Conservation (phyloP, 2,329 filamentous ascomycete species). For the Trichophyton rubrum region DNA sequence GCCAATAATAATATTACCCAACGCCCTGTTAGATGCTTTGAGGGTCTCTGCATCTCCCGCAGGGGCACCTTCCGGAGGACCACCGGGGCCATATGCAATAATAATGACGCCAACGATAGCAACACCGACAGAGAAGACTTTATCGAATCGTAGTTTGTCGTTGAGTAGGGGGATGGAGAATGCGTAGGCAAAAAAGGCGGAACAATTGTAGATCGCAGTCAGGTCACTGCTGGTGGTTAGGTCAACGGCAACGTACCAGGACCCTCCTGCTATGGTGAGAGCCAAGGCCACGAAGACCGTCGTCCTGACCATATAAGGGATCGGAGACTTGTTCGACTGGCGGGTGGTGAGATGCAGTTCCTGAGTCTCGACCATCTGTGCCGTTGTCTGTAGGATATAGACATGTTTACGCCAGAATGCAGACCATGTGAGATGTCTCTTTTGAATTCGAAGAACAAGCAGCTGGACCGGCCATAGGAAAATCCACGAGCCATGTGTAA, state of each 20-base stretch:
- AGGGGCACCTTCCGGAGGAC: constrained; percentile 38
- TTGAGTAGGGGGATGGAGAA: constrained; percentile 84
- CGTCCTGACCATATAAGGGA: constrained; percentile 64
- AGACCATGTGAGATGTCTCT: constrained; percentile 64
- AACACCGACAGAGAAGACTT: constrained; percentile 72
- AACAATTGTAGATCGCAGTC: constrained; percentile 98
- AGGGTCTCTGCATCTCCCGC: constrained; percentile 21
- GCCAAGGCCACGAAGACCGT: constrained; percentile 74
- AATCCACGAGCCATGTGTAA: constrained; percentile 90
- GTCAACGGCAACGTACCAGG: constrained; percentile 92
- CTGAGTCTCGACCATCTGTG: constrained; percentile 75
- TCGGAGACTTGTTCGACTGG: constrained; percentile 35
- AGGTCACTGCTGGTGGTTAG: constrained; percentile 86
- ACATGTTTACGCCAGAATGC: constrained; percentile 72
- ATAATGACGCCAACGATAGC: constrained; percentile 83
- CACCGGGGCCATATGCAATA: constrained; percentile 82
- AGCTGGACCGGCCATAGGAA: constrained; percentile 81
- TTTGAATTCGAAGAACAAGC: constrained; percentile 64
- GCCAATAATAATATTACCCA: constrained; percentile 88
- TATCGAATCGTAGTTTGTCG: constrained; percentile 71
- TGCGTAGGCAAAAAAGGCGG: constrained; percentile 94
- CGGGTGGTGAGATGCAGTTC: constrained; percentile 50
- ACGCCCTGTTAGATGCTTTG: constrained; percentile 54
- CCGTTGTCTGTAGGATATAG: constrained; percentile 51
- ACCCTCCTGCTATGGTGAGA: constrained; percentile 78